phyloP scores from a whole-genome alignment of 2,329 filamentous ascomycete genomes.

The Mycosphaerelloides madeirae region DNA sequence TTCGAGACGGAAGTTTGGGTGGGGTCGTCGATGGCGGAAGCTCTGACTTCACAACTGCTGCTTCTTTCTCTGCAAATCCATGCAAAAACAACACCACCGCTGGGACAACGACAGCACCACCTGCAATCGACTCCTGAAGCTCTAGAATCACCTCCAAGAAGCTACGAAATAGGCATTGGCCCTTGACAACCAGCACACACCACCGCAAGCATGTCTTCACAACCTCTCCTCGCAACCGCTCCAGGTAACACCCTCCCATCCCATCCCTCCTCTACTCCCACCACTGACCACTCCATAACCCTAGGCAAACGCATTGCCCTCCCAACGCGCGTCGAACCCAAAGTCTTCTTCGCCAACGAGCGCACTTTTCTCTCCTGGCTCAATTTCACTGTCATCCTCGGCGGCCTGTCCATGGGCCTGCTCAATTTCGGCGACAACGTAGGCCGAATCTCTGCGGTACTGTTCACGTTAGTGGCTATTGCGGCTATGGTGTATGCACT shows the following conservation, averaged over 20 bases:
- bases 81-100: no score
- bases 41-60: no score
- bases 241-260: constrained; percentile 58
- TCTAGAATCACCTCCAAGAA: no score
- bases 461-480: constrained; percentile 94
- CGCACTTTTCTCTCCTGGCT: constrained; percentile 99
- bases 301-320: constrained; percentile 96
- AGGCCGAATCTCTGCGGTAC: constrained; percentile 85
- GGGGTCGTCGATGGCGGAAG: no score
- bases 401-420: constrained; percentile 91
- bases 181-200: constrained; percentile 2
- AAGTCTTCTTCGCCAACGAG: constrained; percentile 99
- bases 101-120: no score
- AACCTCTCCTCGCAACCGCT: constrained; percentile 90
- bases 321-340: constrained; percentile 94
- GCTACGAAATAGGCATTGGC: no score
- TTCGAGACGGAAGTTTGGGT: no score
- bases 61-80: no score
- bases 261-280: constrained; percentile 11
- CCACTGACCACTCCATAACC: constrained; percentile 8
- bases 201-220: constrained; percentile 71
- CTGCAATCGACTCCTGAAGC: no score
- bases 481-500: constrained; percentile 92
- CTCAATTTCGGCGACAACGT: constrained; percentile 94
- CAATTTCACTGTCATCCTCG: constrained; percentile 98